Evolutionary conservation across 441 rosid genomes (phyloP).

Genomic region (Brassica hybrid): DNA sequence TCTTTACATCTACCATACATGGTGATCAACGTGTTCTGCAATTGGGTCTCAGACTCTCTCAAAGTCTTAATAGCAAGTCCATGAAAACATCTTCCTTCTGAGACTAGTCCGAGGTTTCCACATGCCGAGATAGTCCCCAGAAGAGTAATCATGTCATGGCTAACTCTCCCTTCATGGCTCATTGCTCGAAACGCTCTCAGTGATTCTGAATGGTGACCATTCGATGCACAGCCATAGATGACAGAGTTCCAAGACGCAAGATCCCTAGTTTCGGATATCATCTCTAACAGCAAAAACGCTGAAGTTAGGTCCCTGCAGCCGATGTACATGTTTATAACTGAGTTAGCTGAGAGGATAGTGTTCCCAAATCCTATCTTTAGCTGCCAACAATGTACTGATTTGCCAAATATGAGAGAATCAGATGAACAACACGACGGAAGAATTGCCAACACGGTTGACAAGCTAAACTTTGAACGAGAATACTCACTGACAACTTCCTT

Average conservation of each 20-base stretch:
- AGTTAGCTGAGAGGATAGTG: conserved; percentile 45
- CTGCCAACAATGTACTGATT: conserved; percentile 60
- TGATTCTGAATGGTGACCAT: conserved; percentile 49
- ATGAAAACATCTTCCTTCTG: conserved; percentile 58
- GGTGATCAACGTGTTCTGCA: conserved; percentile 61
- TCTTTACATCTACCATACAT: conserved; percentile 69
- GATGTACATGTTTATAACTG: conserved; percentile 56
- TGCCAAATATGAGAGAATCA: conserved; percentile 54
- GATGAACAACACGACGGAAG: conserved; percentile 56
- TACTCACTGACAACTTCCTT: conserved; percentile 47
- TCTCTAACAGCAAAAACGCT: conserved; percentile 48
- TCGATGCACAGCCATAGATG: conserved; percentile 53
- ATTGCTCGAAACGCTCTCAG: conserved; percentile 52
- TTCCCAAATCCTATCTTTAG: conserved; percentile 56
- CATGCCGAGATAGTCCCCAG: conserved; percentile 52
- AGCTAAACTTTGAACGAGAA: conserved; percentile 43
- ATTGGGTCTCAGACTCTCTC: conserved; percentile 45
- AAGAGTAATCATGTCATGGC: conserved; percentile 54
- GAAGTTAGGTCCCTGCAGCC: conserved; percentile 47
- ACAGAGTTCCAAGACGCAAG: conserved; percentile 62
- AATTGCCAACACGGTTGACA: conserved; percentile 58
- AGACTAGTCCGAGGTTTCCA: conserved; percentile 54
- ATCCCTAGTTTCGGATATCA: conserved; percentile 41
- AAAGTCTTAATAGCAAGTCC: conserved; percentile 53
- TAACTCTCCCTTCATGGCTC: conserved; percentile 43